Conservation (phyloP, 805 yeast species). For the Komagataella pastoris region DNA sequence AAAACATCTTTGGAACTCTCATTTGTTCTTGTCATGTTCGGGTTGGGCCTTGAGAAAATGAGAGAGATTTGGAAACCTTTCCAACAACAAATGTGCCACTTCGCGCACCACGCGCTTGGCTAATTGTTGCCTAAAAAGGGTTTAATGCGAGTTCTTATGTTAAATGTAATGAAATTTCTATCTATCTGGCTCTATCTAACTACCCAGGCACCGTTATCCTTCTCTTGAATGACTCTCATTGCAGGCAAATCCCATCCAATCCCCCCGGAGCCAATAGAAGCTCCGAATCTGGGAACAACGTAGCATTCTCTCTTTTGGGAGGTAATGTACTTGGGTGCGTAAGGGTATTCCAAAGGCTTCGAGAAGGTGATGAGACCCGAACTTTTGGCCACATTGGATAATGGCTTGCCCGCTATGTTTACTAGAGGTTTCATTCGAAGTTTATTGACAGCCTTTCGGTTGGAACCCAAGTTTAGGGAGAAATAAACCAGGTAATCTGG, state of each 20-base stretch:
- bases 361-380: slow-evolving; percentile 73
- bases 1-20: neutral
- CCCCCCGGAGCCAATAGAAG: slow-evolving; percentile 69
- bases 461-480: slow-evolving; percentile 43
- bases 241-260: slow-evolving; percentile 89
- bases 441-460: slow-evolving; percentile 19
- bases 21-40: neutral
- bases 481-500: slow-evolving; percentile 71
- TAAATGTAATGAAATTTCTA: neutral
- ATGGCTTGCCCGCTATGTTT: slow-evolving; percentile 59
- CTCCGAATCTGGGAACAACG: slow-evolving; percentile 86
- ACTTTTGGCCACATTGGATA: slow-evolving; percentile 63
- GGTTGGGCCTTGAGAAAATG: neutral
- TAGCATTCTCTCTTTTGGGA: slow-evolving; percentile 71
- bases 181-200: slow-evolving; percentile 1
- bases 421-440: slow-evolving; percentile 67
- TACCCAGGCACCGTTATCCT: slow-evolving; percentile 57
- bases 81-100: neutral
- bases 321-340: slow-evolving; percentile 60
- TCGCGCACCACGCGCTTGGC: neutral
- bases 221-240: slow-evolving; percentile 60
- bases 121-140: neutral
- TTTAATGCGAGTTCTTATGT: neutral
- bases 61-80: neutral
- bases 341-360: slow-evolving; percentile 84